These are phyloP conservation scores for Fraxinus albicans DNA, from an alignment of 305 asterid species.

Conservation along the genomic window DNA sequence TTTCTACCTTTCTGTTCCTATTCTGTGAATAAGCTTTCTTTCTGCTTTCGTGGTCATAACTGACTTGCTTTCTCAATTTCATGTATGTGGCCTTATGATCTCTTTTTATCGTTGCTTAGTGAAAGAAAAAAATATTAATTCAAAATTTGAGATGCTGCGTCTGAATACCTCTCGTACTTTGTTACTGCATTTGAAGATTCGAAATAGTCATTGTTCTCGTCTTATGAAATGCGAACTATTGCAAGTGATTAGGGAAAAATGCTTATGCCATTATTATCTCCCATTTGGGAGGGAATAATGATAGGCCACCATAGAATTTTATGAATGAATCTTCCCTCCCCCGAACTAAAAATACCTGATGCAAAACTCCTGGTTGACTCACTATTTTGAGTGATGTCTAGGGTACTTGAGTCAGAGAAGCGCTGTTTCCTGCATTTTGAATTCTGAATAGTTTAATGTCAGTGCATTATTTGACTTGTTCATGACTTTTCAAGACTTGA, in stretches of 20 bases:
- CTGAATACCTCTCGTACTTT: background rate
- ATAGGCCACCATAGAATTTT: background rate
- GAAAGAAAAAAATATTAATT: background rate
- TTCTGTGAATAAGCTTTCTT: background rate
- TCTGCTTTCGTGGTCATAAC: background rate
- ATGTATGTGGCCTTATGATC: background rate
- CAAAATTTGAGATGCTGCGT: background rate
- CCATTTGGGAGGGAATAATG: background rate
- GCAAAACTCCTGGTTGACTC: background rate
- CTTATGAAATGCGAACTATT: background rate
- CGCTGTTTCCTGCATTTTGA: background rate
- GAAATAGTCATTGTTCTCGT: background rate
- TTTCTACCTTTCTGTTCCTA: background rate
- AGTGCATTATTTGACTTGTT: constrained; percentile 17
- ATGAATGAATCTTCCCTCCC: background rate
- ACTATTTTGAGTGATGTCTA: background rate
- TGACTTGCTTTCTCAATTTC: background rate
- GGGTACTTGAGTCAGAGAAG: background rate
- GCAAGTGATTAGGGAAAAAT: background rate
- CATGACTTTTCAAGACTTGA: constrained; percentile 13
- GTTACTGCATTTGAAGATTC: constrained; percentile 8
- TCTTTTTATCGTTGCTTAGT: background rate
- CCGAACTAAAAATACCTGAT: background rate
- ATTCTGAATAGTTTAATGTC: background rate
- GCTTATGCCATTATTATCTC: background rate